These are phyloP conservation scores for Phytophthora boehmeriae DNA, from an alignment of 352 stramenopile species.

Conservation along the genomic window DNA sequence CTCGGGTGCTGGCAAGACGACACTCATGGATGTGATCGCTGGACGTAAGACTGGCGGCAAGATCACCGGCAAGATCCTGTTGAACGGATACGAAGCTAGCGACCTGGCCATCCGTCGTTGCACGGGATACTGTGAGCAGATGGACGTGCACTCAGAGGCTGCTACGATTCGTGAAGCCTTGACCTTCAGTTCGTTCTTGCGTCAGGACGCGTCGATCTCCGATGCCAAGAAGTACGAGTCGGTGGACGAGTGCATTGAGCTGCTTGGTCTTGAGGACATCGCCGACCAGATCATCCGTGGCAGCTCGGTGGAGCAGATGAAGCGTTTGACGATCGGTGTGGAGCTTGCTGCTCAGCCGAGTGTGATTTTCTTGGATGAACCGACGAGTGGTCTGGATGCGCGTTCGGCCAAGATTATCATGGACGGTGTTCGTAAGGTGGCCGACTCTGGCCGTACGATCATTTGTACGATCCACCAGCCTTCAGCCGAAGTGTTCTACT, in stretches of 20 bases:
- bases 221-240: neutral
- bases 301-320: conserved; percentile 4
- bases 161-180: neutral
- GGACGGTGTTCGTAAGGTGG: conserved; percentile 1
- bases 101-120: conserved; percentile 1
- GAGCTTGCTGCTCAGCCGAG: conserved; percentile 1
- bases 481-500: conserved; percentile 69
- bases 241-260: neutral
- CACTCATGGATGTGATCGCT: conserved; percentile 2
- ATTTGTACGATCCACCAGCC: conserved; percentile 91
- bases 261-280: neutral
- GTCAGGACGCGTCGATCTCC: neutral
- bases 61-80: neutral
- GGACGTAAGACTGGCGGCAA: conserved; percentile 1
- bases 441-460: conserved; percentile 25
- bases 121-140: conserved; percentile 3
- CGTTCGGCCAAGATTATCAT: conserved; percentile 3
- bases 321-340: conserved; percentile 1
- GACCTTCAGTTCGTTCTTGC: neutral
- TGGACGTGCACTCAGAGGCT: conserved; percentile 1
- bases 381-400: neutral
- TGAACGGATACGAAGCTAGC: conserved; percentile 2
- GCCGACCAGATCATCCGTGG: conserved; percentile 4
- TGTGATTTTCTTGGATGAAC: conserved; percentile 5
- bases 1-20: neutral